Evolutionary conservation across 768 basidiomycete genomes (phyloP).

Genomic region (Steccherinum ochraceum): DNA sequence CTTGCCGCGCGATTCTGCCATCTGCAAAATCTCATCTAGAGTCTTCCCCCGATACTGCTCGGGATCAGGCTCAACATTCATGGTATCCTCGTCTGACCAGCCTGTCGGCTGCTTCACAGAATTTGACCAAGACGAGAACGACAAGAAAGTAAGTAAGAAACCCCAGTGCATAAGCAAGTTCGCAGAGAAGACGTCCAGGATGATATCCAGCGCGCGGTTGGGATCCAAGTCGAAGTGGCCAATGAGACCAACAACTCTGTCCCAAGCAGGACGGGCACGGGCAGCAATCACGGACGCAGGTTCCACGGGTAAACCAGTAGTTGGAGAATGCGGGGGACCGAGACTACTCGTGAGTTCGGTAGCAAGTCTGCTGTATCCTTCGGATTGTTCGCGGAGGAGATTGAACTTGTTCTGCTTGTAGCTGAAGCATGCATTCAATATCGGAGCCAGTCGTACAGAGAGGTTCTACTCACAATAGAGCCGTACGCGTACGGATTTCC

Average conservation of each 20-base stretch:
- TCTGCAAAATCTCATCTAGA: conserved; percentile 58
- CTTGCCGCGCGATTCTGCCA: conserved; percentile 37
- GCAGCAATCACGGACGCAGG: conserved; percentile 49
- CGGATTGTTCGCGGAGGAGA: conserved; percentile 92
- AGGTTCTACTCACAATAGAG: conserved; percentile 59
- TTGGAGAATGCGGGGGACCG: conserved; percentile 65
- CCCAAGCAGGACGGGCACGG: conserved; percentile 68
- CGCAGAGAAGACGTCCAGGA: conserved; percentile 84
- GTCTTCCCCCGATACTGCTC: conserved; percentile 49
- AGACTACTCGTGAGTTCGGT: conserved; percentile 75
- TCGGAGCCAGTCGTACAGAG: not conserved
- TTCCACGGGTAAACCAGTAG: conserved; percentile 63
- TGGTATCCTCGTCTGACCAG: conserved; percentile 24
- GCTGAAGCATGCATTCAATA: conserved; percentile 32
- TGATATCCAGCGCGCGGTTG: conserved; percentile 86
- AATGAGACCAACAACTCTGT: conserved; percentile 80
- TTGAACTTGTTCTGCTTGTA: conserved; percentile 99
- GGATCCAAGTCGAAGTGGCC: conserved; percentile 98
- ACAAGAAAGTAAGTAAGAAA: conserved; percentile 85
- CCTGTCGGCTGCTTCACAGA: conserved; percentile 16
- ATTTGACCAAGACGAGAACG: conserved; percentile 82
- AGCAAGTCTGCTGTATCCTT: conserved; percentile 92
- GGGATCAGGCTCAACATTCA: conserved; percentile 32
- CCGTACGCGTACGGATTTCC: conserved; percentile 74
- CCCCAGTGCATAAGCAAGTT: conserved; percentile 77